Evolutionary conservation across 257 asterid genomes (phyloP), one percentile per base, ranked within the genome.

Genomic region (Craterostigma plantagineum): DNA sequence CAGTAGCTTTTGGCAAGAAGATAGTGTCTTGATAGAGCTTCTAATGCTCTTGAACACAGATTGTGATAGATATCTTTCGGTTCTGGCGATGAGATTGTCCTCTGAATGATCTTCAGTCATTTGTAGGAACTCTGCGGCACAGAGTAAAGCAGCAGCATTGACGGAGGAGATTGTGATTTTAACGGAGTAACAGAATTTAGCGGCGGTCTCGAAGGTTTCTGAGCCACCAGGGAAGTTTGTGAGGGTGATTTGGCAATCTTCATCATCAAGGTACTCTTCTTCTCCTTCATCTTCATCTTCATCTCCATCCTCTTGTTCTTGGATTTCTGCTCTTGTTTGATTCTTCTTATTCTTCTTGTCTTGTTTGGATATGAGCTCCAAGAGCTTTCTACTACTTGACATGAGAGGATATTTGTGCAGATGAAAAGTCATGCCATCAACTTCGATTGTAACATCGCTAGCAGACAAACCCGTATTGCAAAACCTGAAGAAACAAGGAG

Each of bases 321-420:
- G n/a, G 91, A 71, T 40, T 77, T 76, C 56, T 81, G 94, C 48
- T 86, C 81, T 14, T 78, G 83, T 44, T 73, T 0, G 92, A 73
- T 64, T 75, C 81, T 46, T 75, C 84, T 23, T 86, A 92, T 10
- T 23, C 30, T 23, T 68, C 47, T 65, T 54, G 70, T 83, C 94
- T 51, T 63, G 77, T 62, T 79, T 92, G 11, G 86, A 65, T 15
- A 90, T 90, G 37, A 79, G 55, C 60, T 83, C 91, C 65, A 74
- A 79, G 44, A 90, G 94, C 77, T 72, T 75, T 60, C 76, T 58
- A 47, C 95, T 79, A 53, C 74, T 90, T 41, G 95, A 77, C 93
- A 79, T 79, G 54, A 90, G 61, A 27, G 92, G 99, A 62, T 79
- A 90, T 95, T 77, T 83, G 64, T 90, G 98, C n/a, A 90, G 94